These are phyloP conservation scores for Tolypocladium inflatum DNA, from an alignment of 2,329 filamentous ascomycete genomes.

Conservation along the genomic window DNA sequence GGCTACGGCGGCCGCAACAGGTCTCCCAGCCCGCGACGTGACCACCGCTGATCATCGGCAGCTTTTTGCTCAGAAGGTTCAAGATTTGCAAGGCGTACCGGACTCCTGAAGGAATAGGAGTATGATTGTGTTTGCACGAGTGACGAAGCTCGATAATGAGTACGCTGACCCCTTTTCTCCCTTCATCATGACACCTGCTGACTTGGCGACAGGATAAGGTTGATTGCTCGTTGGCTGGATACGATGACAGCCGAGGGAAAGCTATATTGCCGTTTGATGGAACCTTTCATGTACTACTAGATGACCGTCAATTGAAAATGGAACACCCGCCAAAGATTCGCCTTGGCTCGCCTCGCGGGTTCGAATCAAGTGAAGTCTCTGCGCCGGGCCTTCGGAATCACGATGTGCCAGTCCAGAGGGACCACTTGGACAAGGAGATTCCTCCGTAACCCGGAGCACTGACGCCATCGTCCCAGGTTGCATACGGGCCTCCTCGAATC, in stretches of 20 bases:
- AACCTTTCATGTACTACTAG: background rate
- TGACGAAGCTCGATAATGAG: background rate
- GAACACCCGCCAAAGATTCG: background rate
- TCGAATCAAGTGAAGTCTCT: background rate
- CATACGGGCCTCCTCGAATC: background rate
- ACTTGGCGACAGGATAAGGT: background rate
- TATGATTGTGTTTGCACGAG: background rate
- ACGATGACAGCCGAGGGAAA: background rate
- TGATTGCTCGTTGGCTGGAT: background rate
- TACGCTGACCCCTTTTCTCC: background rate
- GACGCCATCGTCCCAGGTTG: background rate
- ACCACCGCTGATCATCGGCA: slow-evolving; percentile 16
- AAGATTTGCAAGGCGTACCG: background rate
- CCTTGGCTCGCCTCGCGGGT: background rate
- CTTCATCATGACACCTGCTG: background rate
- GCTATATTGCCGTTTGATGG: background rate
- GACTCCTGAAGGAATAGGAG: background rate
- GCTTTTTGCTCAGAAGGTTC: background rate
- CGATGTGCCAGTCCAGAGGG: background rate
- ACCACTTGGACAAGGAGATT: too few species aligned
- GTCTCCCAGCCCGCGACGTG: slow-evolving; percentile 28
- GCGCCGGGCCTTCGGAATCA: background rate
- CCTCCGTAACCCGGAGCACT: background rate
- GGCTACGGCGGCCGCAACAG: slow-evolving; percentile 29
- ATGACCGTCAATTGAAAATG: background rate